Evolutionary conservation across 192 early-diverging fungal species (phyloP), one percentile per base, ranked within the genome.

Genomic region (Obelidium mucronatum): DNA sequence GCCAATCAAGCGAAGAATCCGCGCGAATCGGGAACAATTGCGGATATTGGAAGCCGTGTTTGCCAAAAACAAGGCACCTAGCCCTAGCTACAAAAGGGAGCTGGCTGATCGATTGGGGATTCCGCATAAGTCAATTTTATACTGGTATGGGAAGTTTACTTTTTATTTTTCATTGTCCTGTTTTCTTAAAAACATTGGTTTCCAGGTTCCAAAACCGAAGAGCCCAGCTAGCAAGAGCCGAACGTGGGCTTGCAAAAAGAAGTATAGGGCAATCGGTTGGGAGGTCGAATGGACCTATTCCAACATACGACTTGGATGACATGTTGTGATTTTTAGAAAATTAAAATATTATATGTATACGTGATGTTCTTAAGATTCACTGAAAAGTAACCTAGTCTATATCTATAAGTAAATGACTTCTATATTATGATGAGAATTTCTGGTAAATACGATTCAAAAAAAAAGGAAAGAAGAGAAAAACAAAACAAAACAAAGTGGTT

Each of bases 11-110:
- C 30, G 60, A 22, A 56, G 72, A 28, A 28, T 74, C 2, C 72
- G 72, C 37, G 72, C 72, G 40, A 74, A 74, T 63, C 72, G 72
- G 1, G 72, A 74, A 22, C 72, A 74, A 39, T 30, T 74, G 60
- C 33, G 42, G n/a, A 59, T 62, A 15, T 40, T 74, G 36, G 72
- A 74, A 40, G n/a, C n/a, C 2, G 59, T 74, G 59, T 74, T 74
- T 51, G 72, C n/a, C 4, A 3, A 74, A 59, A 74, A 54, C 56
- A 24, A 39, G 17, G 44, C 72, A 15, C 72, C 72, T 13, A 58
- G 33, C 40, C 58, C 72, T 3, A n/a, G 13, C 4, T 51, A 24
- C 24, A 74, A 74, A 59, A 74, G 62, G 72, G 72, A 74, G 31
- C 33, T 74, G 30, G 55, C 72, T 37, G 28, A 19, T 13, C 15